Conservation (phyloP, 2,329 filamentous ascomycete genomes). For the Aspergillus spinulosporus region DNA sequence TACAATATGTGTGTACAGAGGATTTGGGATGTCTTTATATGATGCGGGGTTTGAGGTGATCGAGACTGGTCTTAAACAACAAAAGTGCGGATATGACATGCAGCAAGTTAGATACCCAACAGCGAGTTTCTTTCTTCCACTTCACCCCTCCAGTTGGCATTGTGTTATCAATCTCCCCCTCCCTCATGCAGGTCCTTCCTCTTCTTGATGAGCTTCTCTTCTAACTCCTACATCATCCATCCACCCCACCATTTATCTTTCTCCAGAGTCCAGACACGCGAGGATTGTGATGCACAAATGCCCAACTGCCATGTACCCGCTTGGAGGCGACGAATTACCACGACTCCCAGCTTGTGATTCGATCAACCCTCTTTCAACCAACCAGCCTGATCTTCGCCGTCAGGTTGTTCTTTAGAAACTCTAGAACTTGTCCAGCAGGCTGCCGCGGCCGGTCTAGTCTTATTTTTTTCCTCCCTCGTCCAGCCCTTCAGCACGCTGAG, state of each 20-base stretch:
- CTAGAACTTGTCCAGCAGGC: conserved; percentile 14
- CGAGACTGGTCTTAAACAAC: too few relatives aligned
- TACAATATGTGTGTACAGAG: too few relatives aligned
- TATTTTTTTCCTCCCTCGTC: background rate
- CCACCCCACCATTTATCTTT: conserved; percentile 7
- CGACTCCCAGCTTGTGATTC: conserved; percentile 14
- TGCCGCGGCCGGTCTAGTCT: conserved; percentile 4
- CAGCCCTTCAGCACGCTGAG: conserved; percentile 5
- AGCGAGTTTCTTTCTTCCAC: background rate
- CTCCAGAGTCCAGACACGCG: conserved; percentile 16
- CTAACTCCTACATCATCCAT: conserved; percentile 1
- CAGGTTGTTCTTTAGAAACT: conserved; percentile 18
- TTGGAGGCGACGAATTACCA: conserved; percentile 37
- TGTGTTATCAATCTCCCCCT: conserved; percentile 16
- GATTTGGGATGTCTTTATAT: too few relatives aligned
- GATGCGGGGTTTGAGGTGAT: too few relatives aligned
- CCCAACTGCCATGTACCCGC: conserved; percentile 43
- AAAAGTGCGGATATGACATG: conserved; percentile 16
- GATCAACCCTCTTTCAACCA: conserved; percentile 18
- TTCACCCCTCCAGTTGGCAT: conserved; percentile 16
- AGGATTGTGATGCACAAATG: conserved; percentile 35
- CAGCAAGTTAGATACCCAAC: conserved; percentile 11
- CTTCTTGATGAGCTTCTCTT: background rate
- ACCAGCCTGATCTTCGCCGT: conserved; percentile 27
- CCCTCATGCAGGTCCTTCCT: conserved; percentile 23